phyloP scores from a whole-genome alignment of 768 basidiomycete species.

The Pulveroboletus sp. region DNA sequence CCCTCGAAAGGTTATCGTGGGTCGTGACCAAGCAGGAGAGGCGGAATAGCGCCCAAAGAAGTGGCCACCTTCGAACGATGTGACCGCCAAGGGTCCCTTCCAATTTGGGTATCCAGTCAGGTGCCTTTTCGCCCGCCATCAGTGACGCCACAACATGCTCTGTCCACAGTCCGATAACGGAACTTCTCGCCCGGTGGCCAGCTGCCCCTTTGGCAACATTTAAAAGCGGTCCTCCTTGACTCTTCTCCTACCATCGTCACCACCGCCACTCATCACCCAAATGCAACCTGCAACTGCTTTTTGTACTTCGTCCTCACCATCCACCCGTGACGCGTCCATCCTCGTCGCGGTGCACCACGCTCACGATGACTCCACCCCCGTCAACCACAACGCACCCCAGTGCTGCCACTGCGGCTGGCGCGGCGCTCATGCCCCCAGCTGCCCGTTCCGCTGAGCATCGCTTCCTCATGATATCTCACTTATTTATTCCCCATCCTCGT shows the following conservation, averaged over 20 bases:
- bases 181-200: constrained; percentile 27
- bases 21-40: constrained; percentile 15
- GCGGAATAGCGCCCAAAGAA: constrained; percentile 25
- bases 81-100: constrained; percentile 30
- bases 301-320: constrained; percentile 4
- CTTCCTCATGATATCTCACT: constrained; percentile 9
- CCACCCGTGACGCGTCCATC: constrained; percentile 13
- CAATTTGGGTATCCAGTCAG: constrained; percentile 23
- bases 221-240: constrained; percentile 25
- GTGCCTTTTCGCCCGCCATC: constrained; percentile 33
- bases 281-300: constrained; percentile 23
- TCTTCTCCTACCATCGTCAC: constrained; percentile 3
- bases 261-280: neutral
- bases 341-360: constrained; percentile 24
- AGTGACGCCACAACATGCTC: constrained; percentile 36
- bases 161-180: constrained; percentile 36
- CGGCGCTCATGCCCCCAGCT: constrained; percentile 53
- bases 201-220: constrained; percentile 26
- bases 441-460: constrained; percentile 56
- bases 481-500: constrained; percentile 30
- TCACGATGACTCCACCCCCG: constrained; percentile 29
- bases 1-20: constrained; percentile 36
- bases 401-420: constrained; percentile 78
- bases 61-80: constrained; percentile 27
- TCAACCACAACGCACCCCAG: constrained; percentile 61